phyloP scores from a whole-genome alignment of 768 basidiomycete genomes.

The Tremella yokohamensis region DNA sequence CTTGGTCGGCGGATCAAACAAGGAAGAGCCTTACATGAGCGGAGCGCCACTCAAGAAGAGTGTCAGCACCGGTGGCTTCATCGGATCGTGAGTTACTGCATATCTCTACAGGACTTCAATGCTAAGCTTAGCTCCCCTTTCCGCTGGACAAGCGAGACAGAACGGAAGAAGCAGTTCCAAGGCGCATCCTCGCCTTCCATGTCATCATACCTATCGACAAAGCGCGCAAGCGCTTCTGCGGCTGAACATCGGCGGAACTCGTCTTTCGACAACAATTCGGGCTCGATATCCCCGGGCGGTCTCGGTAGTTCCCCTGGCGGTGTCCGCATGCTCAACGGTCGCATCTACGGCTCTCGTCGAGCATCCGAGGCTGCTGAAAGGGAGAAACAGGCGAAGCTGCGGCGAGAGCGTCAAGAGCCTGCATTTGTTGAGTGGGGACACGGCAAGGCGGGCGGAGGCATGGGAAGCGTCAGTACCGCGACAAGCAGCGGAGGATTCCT shows the following conservation, averaged over 20 bases:
- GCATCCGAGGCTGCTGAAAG: conserved; percentile 37
- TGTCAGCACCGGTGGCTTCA: conserved; percentile 48
- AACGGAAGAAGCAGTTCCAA: conserved; percentile 37
- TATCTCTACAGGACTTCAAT: background rate
- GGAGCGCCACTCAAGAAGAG: conserved; percentile 48
- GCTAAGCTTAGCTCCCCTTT: conserved; percentile 36
- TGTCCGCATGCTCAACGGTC: conserved; percentile 70
- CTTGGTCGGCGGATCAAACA: conserved; percentile 45
- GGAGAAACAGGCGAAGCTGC: conserved; percentile 16
- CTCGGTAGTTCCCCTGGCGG: conserved; percentile 24
- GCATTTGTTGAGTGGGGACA: conserved; percentile 87
- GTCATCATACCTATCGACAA: conserved; percentile 11
- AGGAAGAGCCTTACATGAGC: conserved; percentile 17
- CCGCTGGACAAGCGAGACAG: conserved; percentile 38
- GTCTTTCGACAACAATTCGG: conserved; percentile 38
- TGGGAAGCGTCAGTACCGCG: conserved; percentile 57
- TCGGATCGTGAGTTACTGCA: conserved; percentile 37
- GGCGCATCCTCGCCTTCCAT: conserved; percentile 12
- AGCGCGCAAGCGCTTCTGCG: background rate
- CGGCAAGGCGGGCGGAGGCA: conserved; percentile 61
- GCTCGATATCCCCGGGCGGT: background rate
- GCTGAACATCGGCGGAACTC: conserved; percentile 36
- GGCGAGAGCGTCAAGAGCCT: conserved; percentile 56
- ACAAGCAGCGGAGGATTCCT: conserved; percentile 5
- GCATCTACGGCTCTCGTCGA: conserved; percentile 64